phyloP scores from a whole-genome alignment of 768 basidiomycete species.

The Tylopilus balloui region DNA sequence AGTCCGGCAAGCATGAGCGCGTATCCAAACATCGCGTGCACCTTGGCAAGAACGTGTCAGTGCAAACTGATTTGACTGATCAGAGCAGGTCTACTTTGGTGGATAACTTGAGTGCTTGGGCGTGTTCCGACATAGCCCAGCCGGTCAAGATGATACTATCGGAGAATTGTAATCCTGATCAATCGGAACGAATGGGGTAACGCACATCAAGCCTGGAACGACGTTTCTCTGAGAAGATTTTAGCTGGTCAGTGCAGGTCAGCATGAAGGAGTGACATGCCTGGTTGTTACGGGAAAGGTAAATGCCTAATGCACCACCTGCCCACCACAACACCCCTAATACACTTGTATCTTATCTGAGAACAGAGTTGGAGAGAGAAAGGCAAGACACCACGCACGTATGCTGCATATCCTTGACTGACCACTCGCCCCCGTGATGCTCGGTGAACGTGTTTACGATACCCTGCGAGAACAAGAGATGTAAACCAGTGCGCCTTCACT shows the following conservation, averaged over 20 bases:
- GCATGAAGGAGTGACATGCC: constrained; percentile 34
- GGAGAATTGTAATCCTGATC: not conserved
- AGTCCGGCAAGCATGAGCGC: constrained; percentile 82
- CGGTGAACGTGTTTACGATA: constrained; percentile 87
- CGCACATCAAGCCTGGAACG: constrained; percentile 78
- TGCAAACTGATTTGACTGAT: not conserved
- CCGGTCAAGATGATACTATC: constrained; percentile 82
- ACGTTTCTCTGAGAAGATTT: constrained; percentile 54
- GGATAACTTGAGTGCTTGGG: constrained; percentile 79
- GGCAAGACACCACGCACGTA: constrained; percentile 50
- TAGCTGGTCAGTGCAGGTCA: not conserved
- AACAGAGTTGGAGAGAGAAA: not conserved
- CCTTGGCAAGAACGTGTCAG: constrained; percentile 36
- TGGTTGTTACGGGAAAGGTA: constrained; percentile 76
- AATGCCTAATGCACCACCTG: constrained; percentile 86
- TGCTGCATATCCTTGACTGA: constrained; percentile 94
- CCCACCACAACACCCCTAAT: constrained; percentile 65
- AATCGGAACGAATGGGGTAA: not conserved
- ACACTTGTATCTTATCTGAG: constrained; percentile 41
- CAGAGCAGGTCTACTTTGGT: constrained; percentile 51
- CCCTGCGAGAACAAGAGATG: constrained; percentile 6
- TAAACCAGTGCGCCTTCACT: not conserved
- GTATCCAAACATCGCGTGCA: constrained; percentile 81
- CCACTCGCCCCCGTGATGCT: constrained; percentile 79
- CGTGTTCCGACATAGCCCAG: constrained; percentile 90